Percentiles rank a stretch among this genome's conserved stretches.
Conservation (phyloP, 2,329 filamentous ascomycete genomes). For the Diaporthe aspalathi region DNA sequence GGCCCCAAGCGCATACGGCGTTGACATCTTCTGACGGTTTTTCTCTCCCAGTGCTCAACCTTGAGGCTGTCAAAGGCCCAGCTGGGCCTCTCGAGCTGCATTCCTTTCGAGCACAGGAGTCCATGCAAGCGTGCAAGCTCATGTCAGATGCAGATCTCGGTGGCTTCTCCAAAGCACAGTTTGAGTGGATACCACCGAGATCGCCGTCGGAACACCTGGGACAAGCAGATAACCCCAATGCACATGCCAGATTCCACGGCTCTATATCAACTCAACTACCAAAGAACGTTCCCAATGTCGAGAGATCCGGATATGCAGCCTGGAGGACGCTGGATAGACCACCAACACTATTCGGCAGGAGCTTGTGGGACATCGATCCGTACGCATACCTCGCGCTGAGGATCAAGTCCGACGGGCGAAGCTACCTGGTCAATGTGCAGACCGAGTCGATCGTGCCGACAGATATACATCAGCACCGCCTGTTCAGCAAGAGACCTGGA, state of each 20-base stretch:
- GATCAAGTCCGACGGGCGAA: conserved; percentile 88
- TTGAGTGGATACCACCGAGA: conserved; percentile 69
- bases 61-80: conserved; percentile 76
- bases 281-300: conserved; percentile 75
- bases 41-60: conserved; percentile 67
- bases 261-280: conserved; percentile 89
- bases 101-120: conserved; percentile 66
- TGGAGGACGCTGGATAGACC: conserved; percentile 85
- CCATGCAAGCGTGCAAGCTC: conserved; percentile 71
- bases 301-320: conserved; percentile 87
- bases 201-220: conserved; percentile 40
- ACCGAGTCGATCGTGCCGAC: conserved; percentile 93
- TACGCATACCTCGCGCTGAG: conserved; percentile 89
- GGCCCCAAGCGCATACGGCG: not conserved
- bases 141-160: conserved; percentile 91
- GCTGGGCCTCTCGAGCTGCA: conserved; percentile 73
- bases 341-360: conserved; percentile 84
- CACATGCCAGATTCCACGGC: conserved; percentile 87
- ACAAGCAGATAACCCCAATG: conserved; percentile 48
- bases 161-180: conserved; percentile 79
- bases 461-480: conserved; percentile 94
- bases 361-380: conserved; percentile 89
- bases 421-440: conserved; percentile 95
- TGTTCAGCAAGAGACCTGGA: conserved; percentile 82
- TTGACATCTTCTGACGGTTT: conserved; percentile 36